Conservation (phyloP, 306 rosid species). For the Hylodesmum podocarpum region DNA sequence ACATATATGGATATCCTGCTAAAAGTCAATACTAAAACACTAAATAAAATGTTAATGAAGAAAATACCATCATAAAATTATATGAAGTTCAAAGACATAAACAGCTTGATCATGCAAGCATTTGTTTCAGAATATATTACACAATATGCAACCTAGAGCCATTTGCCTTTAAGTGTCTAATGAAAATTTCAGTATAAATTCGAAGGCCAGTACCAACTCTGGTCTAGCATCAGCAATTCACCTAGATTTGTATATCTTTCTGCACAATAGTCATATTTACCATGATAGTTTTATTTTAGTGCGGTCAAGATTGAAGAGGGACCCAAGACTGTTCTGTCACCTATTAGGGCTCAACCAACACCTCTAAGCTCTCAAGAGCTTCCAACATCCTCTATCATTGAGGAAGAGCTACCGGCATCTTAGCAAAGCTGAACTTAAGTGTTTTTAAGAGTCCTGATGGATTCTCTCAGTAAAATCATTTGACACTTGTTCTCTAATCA, state of each 20-base stretch:
- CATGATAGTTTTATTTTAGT: not conserved
- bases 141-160: not conserved
- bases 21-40: conserved; percentile 16
- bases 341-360: too few species aligned
- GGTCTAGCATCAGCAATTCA: not conserved
- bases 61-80: not conserved
- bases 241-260: not conserved
- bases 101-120: conserved; percentile 8
- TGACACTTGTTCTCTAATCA: too few species aligned
- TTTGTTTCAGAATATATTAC: not conserved
- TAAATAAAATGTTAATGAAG: not conserved
- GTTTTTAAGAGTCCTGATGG: too few species aligned
- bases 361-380: too few species aligned
- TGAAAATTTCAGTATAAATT: not conserved
- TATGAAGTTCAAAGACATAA: not conserved
- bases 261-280: not conserved
- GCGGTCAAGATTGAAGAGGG: too few species aligned
- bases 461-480: too few species aligned
- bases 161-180: not conserved
- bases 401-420: too few species aligned
- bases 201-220: not conserved
- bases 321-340: too few species aligned
- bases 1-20: conserved; percentile 4
- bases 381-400: too few species aligned
- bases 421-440: too few species aligned